Base-by-base conservation (phyloP, 495 filamentous ascomycete species). In the Thermothielavioides terrestris region DNA sequence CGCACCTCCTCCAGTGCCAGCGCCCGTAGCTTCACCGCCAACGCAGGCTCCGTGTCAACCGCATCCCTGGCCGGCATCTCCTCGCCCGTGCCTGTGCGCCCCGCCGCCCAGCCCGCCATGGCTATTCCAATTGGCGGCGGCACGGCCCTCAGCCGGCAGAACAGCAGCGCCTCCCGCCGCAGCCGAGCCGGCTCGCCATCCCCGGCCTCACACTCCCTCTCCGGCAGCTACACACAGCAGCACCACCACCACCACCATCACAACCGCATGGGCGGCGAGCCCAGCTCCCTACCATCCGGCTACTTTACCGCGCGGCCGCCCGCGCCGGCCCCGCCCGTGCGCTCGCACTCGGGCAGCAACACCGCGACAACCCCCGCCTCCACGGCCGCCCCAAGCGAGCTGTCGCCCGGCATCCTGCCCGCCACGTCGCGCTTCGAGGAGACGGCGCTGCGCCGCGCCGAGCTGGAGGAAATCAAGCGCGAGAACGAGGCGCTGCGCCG, bases 401-500 rank as follows among this genome's bases (percentile, higher is more conserved):
- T 68, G 14, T 73, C 71, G 2, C 71, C 71, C 0, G 69, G 66
- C n/a, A 59, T 73, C 27, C 36, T 79, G 17, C 74, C 70, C n/a
- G 72, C 68, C 20, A 77, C 75, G n/a, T 57, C 70, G 47, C 68
- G 85, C 4, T 85, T 84, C 60, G 86, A 91, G 56, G 88, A 94
- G 63, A 75, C 77, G 2, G 73, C 78, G 0, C 74, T 78, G 43
- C 83, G 86, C 48, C 76, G 80, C 34, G 71, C 73, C 40, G 88
- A 94, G 59, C 58, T 92, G 11, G 88, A 94, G 39, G 66, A 67
- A 6, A 77, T 84, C 31, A 88, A 85, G 66, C 70, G 75, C 9
- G 89, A 95, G 68, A 95, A 95, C 58, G 89, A 94, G 47, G 62
- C 71, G 31, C 70, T 95, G 37, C 83, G 83, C 56, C 71, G 76